These are phyloP conservation scores for Vanrija sp. DNA, from an alignment of 1,284 basidiomycete genomes.

Conservation along the genomic window DNA sequence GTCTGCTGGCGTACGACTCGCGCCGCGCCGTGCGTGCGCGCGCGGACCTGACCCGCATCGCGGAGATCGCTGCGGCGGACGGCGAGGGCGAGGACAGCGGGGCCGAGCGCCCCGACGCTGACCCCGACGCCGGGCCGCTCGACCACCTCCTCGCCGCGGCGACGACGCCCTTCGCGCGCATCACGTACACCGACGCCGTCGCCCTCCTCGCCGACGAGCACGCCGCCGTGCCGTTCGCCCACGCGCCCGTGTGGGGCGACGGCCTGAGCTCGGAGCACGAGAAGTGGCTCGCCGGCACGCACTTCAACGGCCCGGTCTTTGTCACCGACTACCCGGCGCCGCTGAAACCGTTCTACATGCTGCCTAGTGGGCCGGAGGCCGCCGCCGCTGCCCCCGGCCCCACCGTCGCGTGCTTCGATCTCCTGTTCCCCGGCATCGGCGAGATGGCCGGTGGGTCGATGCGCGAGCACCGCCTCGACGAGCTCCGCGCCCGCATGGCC, in stretches of 20 bases:
- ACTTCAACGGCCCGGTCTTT: constrained; percentile 70
- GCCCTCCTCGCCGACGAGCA: constrained; percentile 55
- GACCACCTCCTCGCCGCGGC: constrained; percentile 24
- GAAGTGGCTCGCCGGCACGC: constrained; percentile 69
- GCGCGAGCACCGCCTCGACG: constrained; percentile 72
- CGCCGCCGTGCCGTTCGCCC: constrained; percentile 52
- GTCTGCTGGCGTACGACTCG: constrained; percentile 15
- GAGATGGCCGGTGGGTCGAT: constrained; percentile 90
- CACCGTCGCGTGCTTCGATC: constrained; percentile 90
- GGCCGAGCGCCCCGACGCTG: background rate
- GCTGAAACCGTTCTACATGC: constrained; percentile 97
- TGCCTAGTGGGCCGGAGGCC: constrained; percentile 22
- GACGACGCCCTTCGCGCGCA: constrained; percentile 51
- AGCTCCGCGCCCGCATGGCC: constrained; percentile 58
- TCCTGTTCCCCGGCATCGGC: constrained; percentile 81
- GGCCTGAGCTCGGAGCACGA: constrained; percentile 86
- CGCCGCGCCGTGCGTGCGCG: constrained; percentile 22
- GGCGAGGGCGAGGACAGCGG: background rate
- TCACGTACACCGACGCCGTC: constrained; percentile 78
- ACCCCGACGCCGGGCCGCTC: constrained; percentile 2
- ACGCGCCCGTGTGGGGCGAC: constrained; percentile 65
- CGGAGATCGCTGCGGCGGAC: background rate
- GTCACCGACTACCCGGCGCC: constrained; percentile 80
- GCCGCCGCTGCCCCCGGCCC: background rate
- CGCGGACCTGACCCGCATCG: constrained; percentile 22